A percentile compares a stretch with the other conserved stretches of the same genome.
Evolutionary conservation across 805 yeast species (phyloP).

Genomic region (Nakazawaea ishiwadae): DNA sequence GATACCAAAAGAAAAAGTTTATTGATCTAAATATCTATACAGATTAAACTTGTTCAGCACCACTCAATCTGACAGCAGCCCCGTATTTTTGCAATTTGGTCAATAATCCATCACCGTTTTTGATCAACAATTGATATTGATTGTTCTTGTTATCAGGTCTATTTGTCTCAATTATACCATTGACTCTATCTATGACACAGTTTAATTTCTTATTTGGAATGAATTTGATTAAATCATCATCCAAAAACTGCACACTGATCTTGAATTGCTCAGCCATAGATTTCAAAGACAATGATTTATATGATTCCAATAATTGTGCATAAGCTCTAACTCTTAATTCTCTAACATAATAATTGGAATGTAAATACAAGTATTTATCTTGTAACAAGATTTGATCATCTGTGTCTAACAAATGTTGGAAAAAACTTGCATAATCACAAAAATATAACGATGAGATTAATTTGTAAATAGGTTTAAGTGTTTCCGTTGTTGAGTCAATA

Average conservation of each 20-base stretch:
- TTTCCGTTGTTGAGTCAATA: slow-evolving; percentile 63
- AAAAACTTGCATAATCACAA: slow-evolving; percentile 78
- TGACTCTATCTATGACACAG: slow-evolving; percentile 93
- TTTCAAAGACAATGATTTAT: slow-evolving; percentile 81
- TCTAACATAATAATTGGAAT: slow-evolving; percentile 79
- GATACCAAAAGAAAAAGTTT: not conserved
- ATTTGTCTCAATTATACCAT: slow-evolving; percentile 92
- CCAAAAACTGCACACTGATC: slow-evolving; percentile 82
- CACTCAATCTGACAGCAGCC: slow-evolving; percentile 93
- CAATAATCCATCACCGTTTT: slow-evolving; percentile 87
- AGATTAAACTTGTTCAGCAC: slow-evolving; percentile 62
- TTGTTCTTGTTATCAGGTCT: slow-evolving; percentile 95
- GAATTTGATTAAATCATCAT: slow-evolving; percentile 80
- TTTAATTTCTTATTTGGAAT: slow-evolving; percentile 91
- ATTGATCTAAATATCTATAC: too few species aligned
- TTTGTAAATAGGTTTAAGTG: slow-evolving; percentile 74
- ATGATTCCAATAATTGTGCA: slow-evolving; percentile 89
- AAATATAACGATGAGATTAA: slow-evolving; percentile 84
- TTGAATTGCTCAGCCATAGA: slow-evolving; percentile 95
- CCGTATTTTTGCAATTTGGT: slow-evolving; percentile 96
- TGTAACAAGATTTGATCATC: slow-evolving; percentile 66
- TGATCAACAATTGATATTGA: slow-evolving; percentile 83
- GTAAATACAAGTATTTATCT: slow-evolving; percentile 64
- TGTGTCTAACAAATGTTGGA: slow-evolving; percentile 72
- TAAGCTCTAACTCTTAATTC: slow-evolving; percentile 95